Percentiles rank a stretch among this genome's conserved stretches.
Conservation (phyloP, 306 rosid species). For the Fragaria ananassa region DNA sequence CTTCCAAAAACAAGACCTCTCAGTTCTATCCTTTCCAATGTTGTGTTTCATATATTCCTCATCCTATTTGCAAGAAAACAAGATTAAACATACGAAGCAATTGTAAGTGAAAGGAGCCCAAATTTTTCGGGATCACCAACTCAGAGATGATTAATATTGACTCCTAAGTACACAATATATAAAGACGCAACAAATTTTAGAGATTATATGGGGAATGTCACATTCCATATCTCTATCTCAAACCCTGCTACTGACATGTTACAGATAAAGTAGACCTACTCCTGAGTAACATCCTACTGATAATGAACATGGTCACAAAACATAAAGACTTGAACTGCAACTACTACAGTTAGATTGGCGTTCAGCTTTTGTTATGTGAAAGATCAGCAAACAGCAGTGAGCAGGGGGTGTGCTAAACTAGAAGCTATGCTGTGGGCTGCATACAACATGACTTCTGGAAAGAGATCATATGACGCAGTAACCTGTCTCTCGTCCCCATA, state of each 20-base stretch:
- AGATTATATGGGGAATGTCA: not conserved
- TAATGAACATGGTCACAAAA: not conserved
- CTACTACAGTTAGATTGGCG: not conserved
- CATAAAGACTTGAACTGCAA: not conserved
- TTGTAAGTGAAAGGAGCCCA: conserved; percentile 1
- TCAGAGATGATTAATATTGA: not conserved
- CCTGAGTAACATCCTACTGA: not conserved
- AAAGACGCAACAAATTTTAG: not conserved
- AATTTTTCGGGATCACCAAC: not conserved
- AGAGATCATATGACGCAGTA: not conserved
- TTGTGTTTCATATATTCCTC: not conserved
- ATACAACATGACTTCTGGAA: not conserved
- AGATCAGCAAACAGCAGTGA: not conserved
- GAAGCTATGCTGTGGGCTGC: not conserved
- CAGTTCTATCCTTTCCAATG: not conserved
- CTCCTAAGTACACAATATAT: not conserved
- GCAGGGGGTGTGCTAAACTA: not conserved
- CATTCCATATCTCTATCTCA: not conserved
- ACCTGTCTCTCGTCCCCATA: not conserved
- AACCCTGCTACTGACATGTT: not conserved
- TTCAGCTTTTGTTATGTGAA: not conserved
- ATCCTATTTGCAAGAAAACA: not conserved
- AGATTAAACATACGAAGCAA: not conserved
- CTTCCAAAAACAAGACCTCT: not conserved
- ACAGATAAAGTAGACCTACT: not conserved